Evolutionary conservation across 2,329 filamentous ascomycete genomes (phyloP).

Genomic region (Diaporthe nobilis): DNA sequence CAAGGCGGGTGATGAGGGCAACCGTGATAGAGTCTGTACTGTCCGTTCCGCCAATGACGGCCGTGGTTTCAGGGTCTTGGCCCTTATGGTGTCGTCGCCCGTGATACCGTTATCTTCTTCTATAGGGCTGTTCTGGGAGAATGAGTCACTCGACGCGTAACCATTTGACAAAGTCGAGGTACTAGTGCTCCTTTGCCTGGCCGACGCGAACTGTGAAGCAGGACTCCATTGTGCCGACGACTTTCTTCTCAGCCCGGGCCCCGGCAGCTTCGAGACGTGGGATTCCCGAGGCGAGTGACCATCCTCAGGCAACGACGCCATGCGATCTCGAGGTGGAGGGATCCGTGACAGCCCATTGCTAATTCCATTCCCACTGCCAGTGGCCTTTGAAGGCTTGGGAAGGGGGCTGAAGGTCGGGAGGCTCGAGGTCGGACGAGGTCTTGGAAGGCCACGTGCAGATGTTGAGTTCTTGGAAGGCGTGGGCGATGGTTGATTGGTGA

Average conservation of each 20-base stretch:
- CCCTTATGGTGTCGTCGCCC: constrained; percentile 6
- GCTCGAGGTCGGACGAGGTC: constrained; percentile 35
- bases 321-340: constrained; percentile 36
- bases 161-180: constrained; percentile 31
- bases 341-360: constrained; percentile 20
- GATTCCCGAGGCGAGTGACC: constrained; percentile 2
- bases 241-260: constrained; percentile 32
- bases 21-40: constrained; percentile 83
- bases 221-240: constrained; percentile 29
- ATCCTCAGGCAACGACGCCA: constrained; percentile 37
- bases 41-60: constrained; percentile 86
- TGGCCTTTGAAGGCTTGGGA: constrained; percentile 12
- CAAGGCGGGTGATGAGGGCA: constrained; percentile 83
- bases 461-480: constrained; percentile 6
- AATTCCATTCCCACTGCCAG: constrained; percentile 8
- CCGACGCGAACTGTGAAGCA: constrained; percentile 10
- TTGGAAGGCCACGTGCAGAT: constrained; percentile 25
- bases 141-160: constrained; percentile 25
- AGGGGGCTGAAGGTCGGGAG: constrained; percentile 36
- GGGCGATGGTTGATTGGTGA: constrained; percentile 10
- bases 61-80: constrained; percentile 48
- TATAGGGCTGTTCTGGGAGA: constrained; percentile 32
- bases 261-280: constrained; percentile 29
- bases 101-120: constrained; percentile 25
- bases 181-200: constrained; percentile 36